phyloP scores from a whole-genome alignment of 768 basidiomycete genomes.

The Sporobolomyces roseus region DNA sequence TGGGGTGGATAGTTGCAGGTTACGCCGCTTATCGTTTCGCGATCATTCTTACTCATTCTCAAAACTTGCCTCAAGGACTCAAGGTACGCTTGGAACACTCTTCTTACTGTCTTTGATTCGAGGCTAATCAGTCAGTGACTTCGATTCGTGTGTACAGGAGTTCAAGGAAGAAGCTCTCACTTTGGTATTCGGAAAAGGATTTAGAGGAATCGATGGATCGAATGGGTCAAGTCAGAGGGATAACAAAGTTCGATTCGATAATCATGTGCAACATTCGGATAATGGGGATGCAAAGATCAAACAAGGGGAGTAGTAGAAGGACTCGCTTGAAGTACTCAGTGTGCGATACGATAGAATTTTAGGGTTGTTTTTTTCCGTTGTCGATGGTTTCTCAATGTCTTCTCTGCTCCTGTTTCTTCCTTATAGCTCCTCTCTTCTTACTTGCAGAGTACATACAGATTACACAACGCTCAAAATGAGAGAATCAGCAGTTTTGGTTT shows the following conservation, averaged over 20 bases:
- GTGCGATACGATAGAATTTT: too few species aligned
- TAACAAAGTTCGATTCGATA: slow-evolving; percentile 22
- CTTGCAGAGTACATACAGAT: too few species aligned
- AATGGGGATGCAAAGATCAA: slow-evolving; percentile 4
- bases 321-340: too few species aligned
- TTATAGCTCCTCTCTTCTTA: too few species aligned
- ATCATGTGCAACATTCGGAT: slow-evolving; percentile 17
- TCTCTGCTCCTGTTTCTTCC: too few species aligned
- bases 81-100: not conserved
- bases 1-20: slow-evolving; percentile 6
- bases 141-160: not conserved
- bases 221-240: not conserved
- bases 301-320: not conserved
- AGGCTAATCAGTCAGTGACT: not conserved
- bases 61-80: slow-evolving; percentile 23
- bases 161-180: slow-evolving; percentile 12
- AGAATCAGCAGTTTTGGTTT: too few species aligned
- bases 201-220: too few species aligned
- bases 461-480: too few species aligned
- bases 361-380: too few species aligned
- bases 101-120: not conserved
- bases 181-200: not conserved
- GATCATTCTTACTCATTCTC: not conserved
- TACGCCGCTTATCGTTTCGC: slow-evolving; percentile 26
- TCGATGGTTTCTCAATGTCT: too few species aligned